phyloP scores from a whole-genome alignment of 352 stramenopile genomes.

The Phytophthora fragariaefolia region DNA sequence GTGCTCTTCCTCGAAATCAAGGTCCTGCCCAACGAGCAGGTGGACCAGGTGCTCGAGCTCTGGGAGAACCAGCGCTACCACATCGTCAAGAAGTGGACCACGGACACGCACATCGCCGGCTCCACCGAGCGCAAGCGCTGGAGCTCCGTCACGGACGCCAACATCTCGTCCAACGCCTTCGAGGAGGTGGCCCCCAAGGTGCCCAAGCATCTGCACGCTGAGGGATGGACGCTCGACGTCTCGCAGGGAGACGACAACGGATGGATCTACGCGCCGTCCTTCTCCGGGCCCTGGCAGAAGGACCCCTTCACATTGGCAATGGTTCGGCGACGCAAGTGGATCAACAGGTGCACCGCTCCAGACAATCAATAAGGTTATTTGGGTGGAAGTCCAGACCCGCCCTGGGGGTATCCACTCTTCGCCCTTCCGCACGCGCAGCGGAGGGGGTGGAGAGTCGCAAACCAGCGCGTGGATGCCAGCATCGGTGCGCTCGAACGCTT shows the following conservation, averaged over 20 bases:
- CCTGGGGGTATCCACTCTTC: no score
- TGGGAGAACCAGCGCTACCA: slow-evolving; percentile 89
- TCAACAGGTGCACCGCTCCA: slow-evolving; percentile 67
- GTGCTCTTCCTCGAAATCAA: slow-evolving; percentile 69
- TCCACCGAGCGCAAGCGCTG: slow-evolving; percentile 76
- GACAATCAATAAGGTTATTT: slow-evolving; percentile 30
- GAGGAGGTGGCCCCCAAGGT: slow-evolving; percentile 73
- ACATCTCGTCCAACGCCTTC: slow-evolving; percentile 67
- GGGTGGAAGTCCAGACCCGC: slow-evolving; percentile 5
- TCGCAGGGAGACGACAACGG: slow-evolving; percentile 82
- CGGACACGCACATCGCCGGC: slow-evolving; percentile 53
- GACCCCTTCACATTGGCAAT: slow-evolving; percentile 74
- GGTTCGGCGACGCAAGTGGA: slow-evolving; percentile 84
- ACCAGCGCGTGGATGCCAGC: slow-evolving; percentile 5
- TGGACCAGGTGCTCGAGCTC: slow-evolving; percentile 76
- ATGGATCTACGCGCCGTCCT: slow-evolving; percentile 85
- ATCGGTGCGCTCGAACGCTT: slow-evolving; percentile 1
- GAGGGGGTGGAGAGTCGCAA: slow-evolving; percentile 5
- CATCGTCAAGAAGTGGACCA: slow-evolving; percentile 81
- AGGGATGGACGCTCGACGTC: slow-evolving; percentile 81
- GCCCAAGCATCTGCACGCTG: slow-evolving; percentile 55
- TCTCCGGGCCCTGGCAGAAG: slow-evolving; percentile 83
- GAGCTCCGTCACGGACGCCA: slow-evolving; percentile 66
- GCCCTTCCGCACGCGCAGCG: not conserved
- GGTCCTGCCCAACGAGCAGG: slow-evolving; percentile 50